Conservation (phyloP, 257 asterid species). For the Catharanthus roseus region DNA sequence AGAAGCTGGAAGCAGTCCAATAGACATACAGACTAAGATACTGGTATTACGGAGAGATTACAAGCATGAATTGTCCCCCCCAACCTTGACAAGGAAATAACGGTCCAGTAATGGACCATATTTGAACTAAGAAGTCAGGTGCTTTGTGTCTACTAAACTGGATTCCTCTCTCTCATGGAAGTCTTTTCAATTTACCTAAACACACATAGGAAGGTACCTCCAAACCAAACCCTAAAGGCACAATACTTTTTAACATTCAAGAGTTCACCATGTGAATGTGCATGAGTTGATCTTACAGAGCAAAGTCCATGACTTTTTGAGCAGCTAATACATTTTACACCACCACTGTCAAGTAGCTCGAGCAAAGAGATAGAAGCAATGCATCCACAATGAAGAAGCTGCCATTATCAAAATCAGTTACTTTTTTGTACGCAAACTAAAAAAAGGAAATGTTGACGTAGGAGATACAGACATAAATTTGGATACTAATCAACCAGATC, state of each 20-base stretch:
- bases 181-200: not conserved
- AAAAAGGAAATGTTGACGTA: conserved; percentile 2
- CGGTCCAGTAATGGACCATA: not conserved
- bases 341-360: conserved; percentile 76
- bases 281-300: conserved; percentile 47
- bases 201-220: not conserved
- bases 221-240: conserved; percentile 3
- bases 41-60: not conserved
- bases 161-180: not conserved
- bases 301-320: conserved; percentile 37
- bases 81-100: not conserved
- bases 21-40: not conserved
- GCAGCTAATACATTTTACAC: conserved; percentile 71
- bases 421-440: conserved; percentile 5
- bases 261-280: conserved; percentile 8
- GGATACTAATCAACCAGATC: not conserved
- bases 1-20: not conserved
- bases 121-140: not conserved
- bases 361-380: conserved; percentile 71
- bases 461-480: not conserved
- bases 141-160: not conserved
- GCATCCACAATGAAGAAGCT: conserved; percentile 98
- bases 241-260: conserved; percentile 1
- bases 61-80: not conserved
- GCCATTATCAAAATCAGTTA: conserved; percentile 23